These are phyloP conservation scores for Anisogramma anomala DNA, from an alignment of 2,329 filamentous ascomycete species.

Conservation along the genomic window DNA sequence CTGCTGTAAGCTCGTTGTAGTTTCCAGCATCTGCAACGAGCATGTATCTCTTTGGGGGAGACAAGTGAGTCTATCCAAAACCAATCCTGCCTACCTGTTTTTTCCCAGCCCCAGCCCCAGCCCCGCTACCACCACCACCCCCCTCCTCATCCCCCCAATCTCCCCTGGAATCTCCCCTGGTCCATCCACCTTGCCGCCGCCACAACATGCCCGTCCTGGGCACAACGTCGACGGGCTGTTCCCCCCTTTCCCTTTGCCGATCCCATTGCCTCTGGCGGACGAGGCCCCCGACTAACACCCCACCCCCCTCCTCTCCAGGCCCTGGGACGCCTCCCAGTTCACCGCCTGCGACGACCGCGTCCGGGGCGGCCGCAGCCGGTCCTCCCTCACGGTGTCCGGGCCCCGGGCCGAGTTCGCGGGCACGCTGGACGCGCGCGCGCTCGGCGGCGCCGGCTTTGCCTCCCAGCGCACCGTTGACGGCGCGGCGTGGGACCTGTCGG, in stretches of 20 bases:
- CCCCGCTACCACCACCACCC: background rate
- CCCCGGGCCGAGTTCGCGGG: constrained; percentile 29
- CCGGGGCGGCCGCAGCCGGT: constrained; percentile 58
- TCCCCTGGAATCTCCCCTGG: background rate
- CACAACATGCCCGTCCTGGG: no score
- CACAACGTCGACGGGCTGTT: no score
- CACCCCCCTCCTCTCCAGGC: background rate
- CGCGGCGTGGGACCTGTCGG: constrained; percentile 15
- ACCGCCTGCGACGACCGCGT: constrained; percentile 63
- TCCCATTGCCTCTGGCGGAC: background rate
- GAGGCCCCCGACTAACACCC: no score
- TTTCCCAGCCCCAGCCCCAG: background rate
- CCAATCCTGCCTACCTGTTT: background rate
- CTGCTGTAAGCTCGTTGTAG: background rate
- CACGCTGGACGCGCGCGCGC: constrained; percentile 50
- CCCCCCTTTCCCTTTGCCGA: no score
- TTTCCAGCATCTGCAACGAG: background rate
- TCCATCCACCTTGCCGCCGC: no score
- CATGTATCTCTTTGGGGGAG: constrained; percentile 14
- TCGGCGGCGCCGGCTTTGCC: constrained; percentile 73
- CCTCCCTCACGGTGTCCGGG: constrained; percentile 28
- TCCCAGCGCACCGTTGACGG: constrained; percentile 53
- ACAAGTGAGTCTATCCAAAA: constrained; percentile 10
- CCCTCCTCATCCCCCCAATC: background rate
- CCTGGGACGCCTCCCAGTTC: constrained; percentile 33